phyloP scores from a whole-genome alignment of 768 basidiomycete species.

The Naganishia onofrii region DNA sequence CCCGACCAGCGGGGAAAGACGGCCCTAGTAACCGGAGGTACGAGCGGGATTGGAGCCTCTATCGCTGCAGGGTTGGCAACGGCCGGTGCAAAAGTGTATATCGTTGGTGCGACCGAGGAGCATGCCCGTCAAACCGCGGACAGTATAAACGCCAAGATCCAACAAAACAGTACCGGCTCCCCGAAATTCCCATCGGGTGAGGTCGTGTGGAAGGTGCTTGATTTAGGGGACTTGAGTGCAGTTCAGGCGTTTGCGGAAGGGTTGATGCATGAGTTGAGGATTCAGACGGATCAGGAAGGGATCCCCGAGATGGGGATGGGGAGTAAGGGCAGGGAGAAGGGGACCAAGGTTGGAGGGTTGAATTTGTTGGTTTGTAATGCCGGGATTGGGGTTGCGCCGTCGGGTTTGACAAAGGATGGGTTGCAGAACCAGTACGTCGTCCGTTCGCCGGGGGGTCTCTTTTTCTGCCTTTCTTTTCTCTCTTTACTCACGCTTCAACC shows the following conservation, averaged over 20 bases:
- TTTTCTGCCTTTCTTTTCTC: not conserved
- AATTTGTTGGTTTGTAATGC: constrained; percentile 39
- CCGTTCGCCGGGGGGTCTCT: too few species aligned
- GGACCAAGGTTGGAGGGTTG: constrained; percentile 16
- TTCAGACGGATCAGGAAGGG: constrained; percentile 4
- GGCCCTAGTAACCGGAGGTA: constrained; percentile 59
- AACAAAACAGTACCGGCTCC: constrained; percentile 4
- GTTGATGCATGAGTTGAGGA: constrained; percentile 31
- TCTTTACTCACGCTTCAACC: not conserved
- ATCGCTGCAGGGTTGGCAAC: constrained; percentile 40
- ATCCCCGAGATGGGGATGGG: constrained; percentile 17
- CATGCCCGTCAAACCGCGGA: constrained; percentile 44
- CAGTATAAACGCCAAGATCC: constrained; percentile 31
- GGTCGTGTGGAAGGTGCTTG: constrained; percentile 40
- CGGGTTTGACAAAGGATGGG: constrained; percentile 44
- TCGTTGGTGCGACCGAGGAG: constrained; percentile 44
- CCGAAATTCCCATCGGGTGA: constrained; percentile 31
- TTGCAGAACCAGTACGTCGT: constrained; percentile 42
- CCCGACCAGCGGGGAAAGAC: constrained; percentile 58
- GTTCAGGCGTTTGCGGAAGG: constrained; percentile 36
- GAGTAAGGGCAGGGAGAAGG: constrained; percentile 7
- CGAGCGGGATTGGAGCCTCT: constrained; percentile 45
- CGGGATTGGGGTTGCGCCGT: constrained; percentile 49
- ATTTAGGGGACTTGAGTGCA: constrained; percentile 40
- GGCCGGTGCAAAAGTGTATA: constrained; percentile 37